Percentiles rank a stretch among this genome's conserved stretches.
phyloP scores from a whole-genome alignment of 2,329 filamentous ascomycete genomes.

The Calonectria fujianensis region DNA sequence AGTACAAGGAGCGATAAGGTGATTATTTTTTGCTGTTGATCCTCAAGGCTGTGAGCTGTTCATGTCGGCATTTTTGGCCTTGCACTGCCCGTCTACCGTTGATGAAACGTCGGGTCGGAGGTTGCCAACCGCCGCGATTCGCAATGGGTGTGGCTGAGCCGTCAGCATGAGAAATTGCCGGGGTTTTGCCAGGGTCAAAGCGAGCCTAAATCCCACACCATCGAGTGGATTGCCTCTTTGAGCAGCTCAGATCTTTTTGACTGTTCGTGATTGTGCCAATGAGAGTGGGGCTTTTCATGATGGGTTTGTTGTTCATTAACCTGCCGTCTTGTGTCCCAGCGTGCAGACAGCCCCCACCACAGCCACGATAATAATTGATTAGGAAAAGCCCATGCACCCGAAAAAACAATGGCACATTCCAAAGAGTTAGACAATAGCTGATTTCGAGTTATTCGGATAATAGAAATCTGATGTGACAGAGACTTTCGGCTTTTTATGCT shows the following conservation, averaged over 20 bases:
- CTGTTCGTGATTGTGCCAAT: neutral
- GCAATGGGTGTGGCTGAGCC: constrained; percentile 24
- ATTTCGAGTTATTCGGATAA: neutral
- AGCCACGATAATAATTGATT: neutral
- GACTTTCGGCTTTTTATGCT: no score
- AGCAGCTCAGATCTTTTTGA: neutral
- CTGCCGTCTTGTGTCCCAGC: neutral
- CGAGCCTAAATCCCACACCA: neutral
- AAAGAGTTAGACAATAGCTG: neutral
- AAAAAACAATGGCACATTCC: neutral
- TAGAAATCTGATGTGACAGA: neutral
- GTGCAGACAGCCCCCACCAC: neutral
- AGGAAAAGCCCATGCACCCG: neutral
- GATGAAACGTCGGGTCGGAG: constrained; percentile 20
- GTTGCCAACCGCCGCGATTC: constrained; percentile 13
- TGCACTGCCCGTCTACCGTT: neutral
- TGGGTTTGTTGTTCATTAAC: neutral
- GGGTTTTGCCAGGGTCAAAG: neutral
- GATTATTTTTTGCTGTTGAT: neutral
- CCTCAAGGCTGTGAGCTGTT: neutral
- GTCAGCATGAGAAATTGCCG: constrained; percentile 5
- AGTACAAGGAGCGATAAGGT: neutral
- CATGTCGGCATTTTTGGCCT: constrained; percentile 20
- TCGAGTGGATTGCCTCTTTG: neutral
- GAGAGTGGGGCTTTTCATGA: neutral